phyloP scores from a whole-genome alignment of 2,329 filamentous ascomycete species.

The Exophiala aquamarina region DNA sequence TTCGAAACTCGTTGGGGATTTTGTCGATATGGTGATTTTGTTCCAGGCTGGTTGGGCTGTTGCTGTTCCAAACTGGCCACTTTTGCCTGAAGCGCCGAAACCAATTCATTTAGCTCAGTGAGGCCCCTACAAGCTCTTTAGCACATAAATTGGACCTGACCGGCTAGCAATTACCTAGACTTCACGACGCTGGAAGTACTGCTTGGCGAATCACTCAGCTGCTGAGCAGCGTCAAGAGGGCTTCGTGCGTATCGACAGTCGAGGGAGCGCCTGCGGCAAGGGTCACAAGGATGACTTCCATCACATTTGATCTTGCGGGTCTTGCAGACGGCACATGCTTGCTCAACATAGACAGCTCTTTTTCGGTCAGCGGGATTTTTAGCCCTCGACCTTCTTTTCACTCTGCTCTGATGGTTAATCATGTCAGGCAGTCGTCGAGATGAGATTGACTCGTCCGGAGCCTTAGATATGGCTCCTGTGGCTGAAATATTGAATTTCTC shows the following conservation, averaged over 20 bases:
- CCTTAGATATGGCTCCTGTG: no score
- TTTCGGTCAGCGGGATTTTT: constrained; percentile 5
- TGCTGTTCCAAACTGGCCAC: constrained; percentile 12
- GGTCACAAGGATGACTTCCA: constrained; percentile 2
- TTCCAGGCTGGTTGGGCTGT: not conserved
- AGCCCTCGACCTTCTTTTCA: constrained; percentile 4
- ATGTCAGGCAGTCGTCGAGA: no score
- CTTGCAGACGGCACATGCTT: constrained; percentile 6
- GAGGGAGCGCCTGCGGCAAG: constrained; percentile 1
- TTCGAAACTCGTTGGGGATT: not conserved
- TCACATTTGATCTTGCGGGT: constrained; percentile 8
- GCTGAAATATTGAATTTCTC: no score
- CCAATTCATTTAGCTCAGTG: constrained; percentile 8
- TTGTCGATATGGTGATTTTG: not conserved
- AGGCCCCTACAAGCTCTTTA: constrained; percentile 5
- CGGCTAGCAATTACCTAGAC: not conserved
- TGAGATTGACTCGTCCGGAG: no score
- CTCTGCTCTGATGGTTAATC: no score
- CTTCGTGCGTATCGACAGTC: constrained; percentile 3
- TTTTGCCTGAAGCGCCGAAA: constrained; percentile 11
- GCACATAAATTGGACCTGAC: not conserved
- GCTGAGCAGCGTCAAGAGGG: not conserved
- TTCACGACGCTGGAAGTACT: not conserved
- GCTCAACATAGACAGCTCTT: constrained; percentile 8
- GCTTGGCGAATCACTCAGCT: not conserved